A percentile compares a stretch with the other conserved stretches of the same genome.
Conservation (phyloP, 148 eudicot genomes). For the Heliosperma pusillum region DNA sequence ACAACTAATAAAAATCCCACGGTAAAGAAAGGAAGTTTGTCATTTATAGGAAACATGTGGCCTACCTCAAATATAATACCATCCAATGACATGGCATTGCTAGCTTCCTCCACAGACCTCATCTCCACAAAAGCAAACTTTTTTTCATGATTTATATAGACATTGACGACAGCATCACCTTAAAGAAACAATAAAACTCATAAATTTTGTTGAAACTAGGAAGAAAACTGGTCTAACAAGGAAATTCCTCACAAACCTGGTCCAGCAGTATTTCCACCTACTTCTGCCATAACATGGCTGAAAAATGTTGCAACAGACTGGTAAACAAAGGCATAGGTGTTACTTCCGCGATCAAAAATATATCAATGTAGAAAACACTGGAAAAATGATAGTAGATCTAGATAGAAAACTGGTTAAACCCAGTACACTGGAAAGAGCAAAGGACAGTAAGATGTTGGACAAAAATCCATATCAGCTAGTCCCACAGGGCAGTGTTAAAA, state of each 20-base stretch:
- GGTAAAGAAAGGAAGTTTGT: neutral
- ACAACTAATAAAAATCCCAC: neutral
- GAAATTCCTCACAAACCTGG: conserved; percentile 56
- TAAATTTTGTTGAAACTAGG: neutral
- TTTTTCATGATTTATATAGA: conserved; percentile 90
- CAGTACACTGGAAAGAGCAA: neutral
- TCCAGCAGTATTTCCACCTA: conserved; percentile 94
- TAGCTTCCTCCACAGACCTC: conserved; percentile 90
- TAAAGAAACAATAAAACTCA: conserved; percentile 13
- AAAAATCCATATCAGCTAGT: neutral
- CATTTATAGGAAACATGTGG: neutral
- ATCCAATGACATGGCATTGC: conserved; percentile 83
- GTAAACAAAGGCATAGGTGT: neutral
- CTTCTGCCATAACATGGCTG: conserved; percentile 90
- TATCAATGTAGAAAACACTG: neutral
- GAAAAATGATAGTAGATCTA: neutral
- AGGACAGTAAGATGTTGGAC: neutral
- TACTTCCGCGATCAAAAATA: conserved; percentile 11
- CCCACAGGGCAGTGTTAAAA: neutral
- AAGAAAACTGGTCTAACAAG: neutral
- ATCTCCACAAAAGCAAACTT: conserved; percentile 91
- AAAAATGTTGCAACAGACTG: conserved; percentile 95
- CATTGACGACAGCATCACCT: conserved; percentile 97
- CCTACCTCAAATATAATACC: conserved; percentile 55
- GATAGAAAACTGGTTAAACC: neutral